phyloP scores from a whole-genome alignment of 495 filamentous ascomycete species.

The Penicillium pancosmium region DNA sequence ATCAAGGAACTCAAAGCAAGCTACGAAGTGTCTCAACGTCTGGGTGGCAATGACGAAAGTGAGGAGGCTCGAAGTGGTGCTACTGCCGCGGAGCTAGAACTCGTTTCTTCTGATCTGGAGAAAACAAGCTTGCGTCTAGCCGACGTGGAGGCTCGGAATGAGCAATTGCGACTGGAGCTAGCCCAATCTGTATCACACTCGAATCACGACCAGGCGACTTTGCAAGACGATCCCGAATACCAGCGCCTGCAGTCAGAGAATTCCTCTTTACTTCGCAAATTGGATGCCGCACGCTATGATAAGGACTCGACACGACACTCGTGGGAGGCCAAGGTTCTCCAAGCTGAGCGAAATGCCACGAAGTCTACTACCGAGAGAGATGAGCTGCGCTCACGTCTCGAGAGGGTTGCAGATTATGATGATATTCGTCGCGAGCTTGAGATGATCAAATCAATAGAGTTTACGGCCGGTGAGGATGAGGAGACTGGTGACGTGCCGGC shows the following conservation, averaged over 20 bases:
- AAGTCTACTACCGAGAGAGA: slow-evolving; percentile 73
- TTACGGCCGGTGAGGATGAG: slow-evolving; percentile 87
- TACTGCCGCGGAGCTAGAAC: slow-evolving; percentile 87
- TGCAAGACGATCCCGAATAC: slow-evolving; percentile 88
- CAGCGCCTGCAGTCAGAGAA: slow-evolving; percentile 89
- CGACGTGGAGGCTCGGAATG: slow-evolving; percentile 92
- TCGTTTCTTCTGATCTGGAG: slow-evolving; percentile 88
- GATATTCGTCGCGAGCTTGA: slow-evolving; percentile 95
- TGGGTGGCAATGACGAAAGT: slow-evolving; percentile 71
- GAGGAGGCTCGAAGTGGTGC: slow-evolving; percentile 60
- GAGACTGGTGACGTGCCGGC: slow-evolving; percentile 42
- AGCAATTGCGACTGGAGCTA: slow-evolving; percentile 87
- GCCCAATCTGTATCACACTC: slow-evolving; percentile 82
- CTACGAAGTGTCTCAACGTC: slow-evolving; percentile 92
- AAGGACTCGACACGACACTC: slow-evolving; percentile 75
- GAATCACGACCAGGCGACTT: slow-evolving; percentile 55
- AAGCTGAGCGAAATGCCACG: slow-evolving; percentile 43
- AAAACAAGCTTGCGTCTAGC: slow-evolving; percentile 83
- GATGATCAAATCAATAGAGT: slow-evolving; percentile 95
- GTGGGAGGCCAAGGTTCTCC: slow-evolving; percentile 67
- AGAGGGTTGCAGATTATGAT: slow-evolving; percentile 92
- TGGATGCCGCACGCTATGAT: slow-evolving; percentile 81
- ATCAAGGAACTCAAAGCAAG: slow-evolving; percentile 94
- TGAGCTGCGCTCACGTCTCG: slow-evolving; percentile 72
- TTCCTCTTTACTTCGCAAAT: slow-evolving; percentile 79